Conservation (phyloP, 2,329 filamentous ascomycete genomes). For the Cryphonectria nitschkei region DNA sequence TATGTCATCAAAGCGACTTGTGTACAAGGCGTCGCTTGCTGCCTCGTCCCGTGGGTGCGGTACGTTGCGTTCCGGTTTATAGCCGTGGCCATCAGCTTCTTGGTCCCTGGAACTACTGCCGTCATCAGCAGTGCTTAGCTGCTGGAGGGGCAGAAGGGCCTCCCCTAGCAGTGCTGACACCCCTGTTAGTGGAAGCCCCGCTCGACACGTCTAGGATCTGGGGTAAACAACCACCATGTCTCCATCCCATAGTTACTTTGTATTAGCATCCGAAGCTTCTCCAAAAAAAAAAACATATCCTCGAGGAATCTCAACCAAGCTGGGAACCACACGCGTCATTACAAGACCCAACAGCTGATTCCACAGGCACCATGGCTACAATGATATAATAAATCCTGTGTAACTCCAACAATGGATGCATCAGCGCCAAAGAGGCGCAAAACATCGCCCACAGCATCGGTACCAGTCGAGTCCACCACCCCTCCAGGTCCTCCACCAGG, state of each 20-base stretch:
- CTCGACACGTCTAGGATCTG: not conserved
- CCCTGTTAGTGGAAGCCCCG: not conserved
- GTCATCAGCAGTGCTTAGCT: too few relatives aligned
- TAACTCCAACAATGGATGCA: slow-evolving; percentile 49
- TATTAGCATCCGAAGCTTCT: not conserved
- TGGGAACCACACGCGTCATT: not conserved
- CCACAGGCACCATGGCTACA: slow-evolving; percentile 11
- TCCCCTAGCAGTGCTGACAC: not conserved
- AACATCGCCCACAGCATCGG: slow-evolving; percentile 57
- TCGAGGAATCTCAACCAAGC: not conserved
- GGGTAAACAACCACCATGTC: not conserved
- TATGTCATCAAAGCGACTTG: not conserved
- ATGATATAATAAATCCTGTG: slow-evolving; percentile 26
- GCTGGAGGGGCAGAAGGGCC: not conserved
- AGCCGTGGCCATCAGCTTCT: too few relatives aligned
- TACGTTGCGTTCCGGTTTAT: not conserved
- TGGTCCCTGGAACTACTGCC: too few relatives aligned
- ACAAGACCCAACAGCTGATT: slow-evolving; percentile 5
- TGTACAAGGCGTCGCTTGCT: not conserved
- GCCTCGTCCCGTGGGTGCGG: not conserved
- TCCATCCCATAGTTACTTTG: not conserved
- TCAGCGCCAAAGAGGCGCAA: slow-evolving; percentile 68
- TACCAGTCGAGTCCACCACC: slow-evolving; percentile 46
- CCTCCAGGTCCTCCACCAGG: slow-evolving; percentile 36
- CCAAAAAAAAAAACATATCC: not conserved